A percentile compares a stretch with the other conserved stretches of the same genome.
Evolutionary conservation across 2,329 filamentous ascomycete species (phyloP).

Genomic region (Fusarium poae): DNA sequence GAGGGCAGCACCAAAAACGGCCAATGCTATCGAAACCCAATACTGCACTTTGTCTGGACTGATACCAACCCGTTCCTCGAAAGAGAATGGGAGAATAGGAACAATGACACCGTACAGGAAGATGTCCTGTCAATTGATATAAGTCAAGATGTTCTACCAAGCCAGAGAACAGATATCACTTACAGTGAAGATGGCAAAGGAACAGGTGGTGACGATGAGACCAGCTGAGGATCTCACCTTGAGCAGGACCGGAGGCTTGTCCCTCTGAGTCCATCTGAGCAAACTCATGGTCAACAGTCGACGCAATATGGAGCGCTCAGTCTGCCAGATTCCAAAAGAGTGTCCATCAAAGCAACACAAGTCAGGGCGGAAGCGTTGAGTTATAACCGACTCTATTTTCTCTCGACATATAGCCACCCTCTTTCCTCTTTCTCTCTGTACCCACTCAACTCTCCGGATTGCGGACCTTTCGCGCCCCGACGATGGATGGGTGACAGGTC

Average conservation of each 20-base stretch:
- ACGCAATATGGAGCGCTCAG: not conserved
- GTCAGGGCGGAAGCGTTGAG: slow-evolving; percentile 1
- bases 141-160: not conserved
- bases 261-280: slow-evolving; percentile 24
- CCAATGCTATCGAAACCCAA: slow-evolving; percentile 55
- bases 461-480: slow-evolving; percentile 31
- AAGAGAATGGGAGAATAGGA: slow-evolving; percentile 52
- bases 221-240: slow-evolving; percentile 51
- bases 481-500: slow-evolving; percentile 21
- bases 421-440: slow-evolving; percentile 21
- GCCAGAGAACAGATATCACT: not conserved
- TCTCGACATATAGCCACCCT: slow-evolving; percentile 2
- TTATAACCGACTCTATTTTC: slow-evolving; percentile 13
- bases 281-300: slow-evolving; percentile 34
- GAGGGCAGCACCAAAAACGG: slow-evolving; percentile 52
- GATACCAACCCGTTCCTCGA: slow-evolving; percentile 48
- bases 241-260: slow-evolving; percentile 49
- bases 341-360: not conserved
- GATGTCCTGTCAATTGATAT: slow-evolving; percentile 50
- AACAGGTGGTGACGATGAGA: slow-evolving; percentile 52
- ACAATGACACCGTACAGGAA: slow-evolving; percentile 55
- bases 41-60: slow-evolving; percentile 49
- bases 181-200: slow-evolving; percentile 55
- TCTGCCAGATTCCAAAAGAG: not conserved
- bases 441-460: slow-evolving; percentile 27